Conservation (phyloP, 208 protist genomes). For the Trypanosoma vivax region DNA sequence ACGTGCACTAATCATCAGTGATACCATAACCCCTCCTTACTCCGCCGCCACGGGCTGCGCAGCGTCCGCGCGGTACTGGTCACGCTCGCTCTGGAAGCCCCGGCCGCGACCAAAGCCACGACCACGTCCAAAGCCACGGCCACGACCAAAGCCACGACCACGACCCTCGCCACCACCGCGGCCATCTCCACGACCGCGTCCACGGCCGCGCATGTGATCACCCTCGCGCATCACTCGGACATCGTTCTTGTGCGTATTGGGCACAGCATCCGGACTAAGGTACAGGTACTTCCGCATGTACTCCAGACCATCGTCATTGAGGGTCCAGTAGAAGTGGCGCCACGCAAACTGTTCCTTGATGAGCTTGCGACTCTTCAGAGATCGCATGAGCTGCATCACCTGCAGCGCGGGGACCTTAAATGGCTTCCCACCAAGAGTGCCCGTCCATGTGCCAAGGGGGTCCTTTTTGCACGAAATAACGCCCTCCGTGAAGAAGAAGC, state of each 20-base stretch:
- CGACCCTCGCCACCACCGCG: slow-evolving; percentile 15
- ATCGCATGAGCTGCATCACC: slow-evolving; percentile 88
- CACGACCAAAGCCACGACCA: slow-evolving; percentile 26
- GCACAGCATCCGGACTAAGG: slow-evolving; percentile 79
- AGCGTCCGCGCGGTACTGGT: slow-evolving; percentile 54
- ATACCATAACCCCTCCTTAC: neutral
- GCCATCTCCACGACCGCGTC: slow-evolving; percentile 44
- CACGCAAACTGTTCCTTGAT: slow-evolving; percentile 93
- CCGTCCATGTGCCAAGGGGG: slow-evolving; percentile 80
- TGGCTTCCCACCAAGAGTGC: slow-evolving; percentile 67
- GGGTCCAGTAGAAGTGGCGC: slow-evolving; percentile 93
- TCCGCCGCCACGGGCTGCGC: slow-evolving; percentile 31
- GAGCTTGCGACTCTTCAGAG: slow-evolving; percentile 84
- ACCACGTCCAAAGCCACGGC: slow-evolving; percentile 39
- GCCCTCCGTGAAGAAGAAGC: slow-evolving; percentile 90
- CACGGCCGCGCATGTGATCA: too few relatives aligned
- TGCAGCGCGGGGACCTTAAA: slow-evolving; percentile 76
- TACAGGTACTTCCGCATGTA: slow-evolving; percentile 92
- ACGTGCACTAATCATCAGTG: neutral
- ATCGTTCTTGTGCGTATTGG: slow-evolving; percentile 87
- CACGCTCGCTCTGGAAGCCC: slow-evolving; percentile 75
- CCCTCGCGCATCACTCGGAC: too few relatives aligned
- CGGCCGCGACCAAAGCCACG: slow-evolving; percentile 74
- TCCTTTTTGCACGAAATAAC: slow-evolving; percentile 90
- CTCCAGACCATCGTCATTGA: slow-evolving; percentile 89